phyloP scores from a whole-genome alignment of 148 eudicot genomes.

The Chenopodium formosanum region DNA sequence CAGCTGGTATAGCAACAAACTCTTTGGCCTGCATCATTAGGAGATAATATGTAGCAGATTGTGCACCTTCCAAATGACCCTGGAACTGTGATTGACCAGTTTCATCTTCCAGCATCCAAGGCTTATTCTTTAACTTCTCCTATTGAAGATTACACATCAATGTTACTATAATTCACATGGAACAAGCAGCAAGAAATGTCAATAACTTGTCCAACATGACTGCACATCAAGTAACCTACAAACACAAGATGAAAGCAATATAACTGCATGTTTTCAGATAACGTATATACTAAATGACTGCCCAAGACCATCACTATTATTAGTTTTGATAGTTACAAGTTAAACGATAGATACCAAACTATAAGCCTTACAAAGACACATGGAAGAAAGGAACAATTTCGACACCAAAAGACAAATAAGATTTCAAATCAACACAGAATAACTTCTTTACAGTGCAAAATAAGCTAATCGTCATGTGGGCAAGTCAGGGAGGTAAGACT shows the following conservation, averaged over 20 bases:
- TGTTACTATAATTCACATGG: slow-evolving; percentile 9
- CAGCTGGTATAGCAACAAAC: slow-evolving; percentile 89
- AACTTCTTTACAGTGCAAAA: background rate
- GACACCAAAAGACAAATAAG: background rate
- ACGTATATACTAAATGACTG: background rate
- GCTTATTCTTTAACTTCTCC: slow-evolving; percentile 94
- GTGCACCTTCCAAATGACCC: slow-evolving; percentile 82
- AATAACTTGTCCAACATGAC: slow-evolving; percentile 14
- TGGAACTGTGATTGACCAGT: slow-evolving; percentile 79
- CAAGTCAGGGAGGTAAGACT: background rate
- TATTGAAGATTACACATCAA: slow-evolving; percentile 25
- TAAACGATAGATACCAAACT: background rate
- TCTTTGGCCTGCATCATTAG: slow-evolving; percentile 88
- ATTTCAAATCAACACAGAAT: background rate
- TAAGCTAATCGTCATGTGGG: background rate
- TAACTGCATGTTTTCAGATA: background rate
- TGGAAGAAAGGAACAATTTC: background rate
- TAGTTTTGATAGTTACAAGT: background rate
- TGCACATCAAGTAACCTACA: slow-evolving; percentile 14
- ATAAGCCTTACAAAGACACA: background rate
- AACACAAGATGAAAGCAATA: slow-evolving; percentile 6
- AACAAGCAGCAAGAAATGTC: slow-evolving; percentile 9
- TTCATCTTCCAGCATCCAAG: slow-evolving; percentile 96
- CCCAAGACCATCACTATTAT: background rate
- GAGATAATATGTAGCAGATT: slow-evolving; percentile 79